A percentile compares a stretch with the other conserved stretches of the same genome.
phyloP scores from a whole-genome alignment of 352 stramenopile species.

The Phytophthora uliginosa region DNA sequence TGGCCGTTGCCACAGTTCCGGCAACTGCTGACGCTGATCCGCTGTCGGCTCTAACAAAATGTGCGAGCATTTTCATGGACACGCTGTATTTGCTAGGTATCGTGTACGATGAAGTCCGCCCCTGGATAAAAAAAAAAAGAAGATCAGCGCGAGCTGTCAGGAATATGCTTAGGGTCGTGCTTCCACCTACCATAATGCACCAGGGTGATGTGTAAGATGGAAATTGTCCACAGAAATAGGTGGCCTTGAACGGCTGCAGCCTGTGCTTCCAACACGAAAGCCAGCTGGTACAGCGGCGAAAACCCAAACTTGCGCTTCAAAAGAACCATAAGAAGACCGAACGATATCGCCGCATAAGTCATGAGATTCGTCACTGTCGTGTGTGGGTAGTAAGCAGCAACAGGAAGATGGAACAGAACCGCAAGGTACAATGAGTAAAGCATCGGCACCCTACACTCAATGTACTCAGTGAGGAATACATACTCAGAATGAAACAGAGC shows the following conservation, averaged over 20 bases:
- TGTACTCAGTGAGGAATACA: constrained; percentile 30
- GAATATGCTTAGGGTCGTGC: not conserved
- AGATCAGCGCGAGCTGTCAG: not conserved
- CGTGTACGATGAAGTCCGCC: not conserved
- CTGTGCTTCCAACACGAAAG: constrained; percentile 47
- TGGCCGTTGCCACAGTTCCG: too few species aligned
- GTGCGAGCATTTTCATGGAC: too few species aligned
- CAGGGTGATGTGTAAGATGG: constrained; percentile 34
- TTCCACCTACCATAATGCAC: constrained; percentile 31
- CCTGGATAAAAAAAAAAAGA: not conserved
- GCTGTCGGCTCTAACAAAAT: too few species aligned
- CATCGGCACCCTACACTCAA: constrained; percentile 39
- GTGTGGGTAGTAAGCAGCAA: constrained; percentile 32
- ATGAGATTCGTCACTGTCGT: constrained; percentile 18
- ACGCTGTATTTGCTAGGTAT: not conserved
- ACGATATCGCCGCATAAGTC: constrained; percentile 9
- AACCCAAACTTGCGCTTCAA: constrained; percentile 30
- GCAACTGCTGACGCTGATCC: too few species aligned
- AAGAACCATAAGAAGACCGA: constrained; percentile 11
- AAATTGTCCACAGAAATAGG: constrained; percentile 37
- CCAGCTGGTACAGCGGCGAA: constrained; percentile 35
- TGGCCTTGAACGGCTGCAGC: constrained; percentile 21
- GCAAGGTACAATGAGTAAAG: constrained; percentile 29
- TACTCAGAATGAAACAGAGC: constrained; percentile 40
- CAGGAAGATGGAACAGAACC: constrained; percentile 28